Percentiles rank a stretch among this genome's conserved stretches.
Evolutionary conservation across 2,329 filamentous ascomycete species (phyloP).

Genomic region (Cytospora piceicola): DNA sequence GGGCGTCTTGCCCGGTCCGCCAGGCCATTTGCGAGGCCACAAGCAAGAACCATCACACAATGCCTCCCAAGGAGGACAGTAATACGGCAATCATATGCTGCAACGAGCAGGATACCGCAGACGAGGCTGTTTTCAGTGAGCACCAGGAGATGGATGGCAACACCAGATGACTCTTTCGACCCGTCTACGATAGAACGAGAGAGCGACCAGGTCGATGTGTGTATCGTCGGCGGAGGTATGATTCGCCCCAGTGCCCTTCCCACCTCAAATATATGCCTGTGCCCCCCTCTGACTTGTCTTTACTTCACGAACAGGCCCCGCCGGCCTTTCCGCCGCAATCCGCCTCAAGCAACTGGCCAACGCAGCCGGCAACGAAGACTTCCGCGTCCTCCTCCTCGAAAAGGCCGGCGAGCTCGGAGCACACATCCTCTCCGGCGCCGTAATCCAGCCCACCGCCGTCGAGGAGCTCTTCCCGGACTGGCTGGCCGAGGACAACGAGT

Average conservation of each 20-base stretch:
- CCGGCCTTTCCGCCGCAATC: constrained; percentile 90
- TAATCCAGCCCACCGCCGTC: constrained; percentile 86
- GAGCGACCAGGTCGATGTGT: constrained; percentile 92
- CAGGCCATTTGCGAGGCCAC: constrained; percentile 19
- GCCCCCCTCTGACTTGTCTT: not conserved
- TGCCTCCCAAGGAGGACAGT: constrained; percentile 22
- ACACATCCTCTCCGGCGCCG: constrained; percentile 94
- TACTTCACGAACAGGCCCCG: constrained; percentile 63
- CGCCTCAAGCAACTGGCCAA: constrained; percentile 94
- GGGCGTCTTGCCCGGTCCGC: constrained; percentile 35
- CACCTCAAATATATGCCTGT: not conserved
- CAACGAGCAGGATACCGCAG: constrained; percentile 23
- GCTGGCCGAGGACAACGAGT: constrained; percentile 85
- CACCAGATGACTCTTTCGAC: constrained; percentile 63
- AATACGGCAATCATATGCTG: constrained; percentile 20
- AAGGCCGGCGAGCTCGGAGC: constrained; percentile 95
- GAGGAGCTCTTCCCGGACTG: constrained; percentile 93
- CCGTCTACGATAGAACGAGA: constrained; percentile 77
- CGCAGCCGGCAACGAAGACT: constrained; percentile 92
- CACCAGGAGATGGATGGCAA: constrained; percentile 36
- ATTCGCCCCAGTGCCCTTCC: not conserved
- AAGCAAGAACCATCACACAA: constrained; percentile 6
- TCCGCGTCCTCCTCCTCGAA: constrained; percentile 88
- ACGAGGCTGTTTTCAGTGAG: constrained; percentile 36
- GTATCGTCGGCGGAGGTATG: constrained; percentile 85